Conservation (phyloP, 176 grass and related monocot genomes). For the Olyra latifolia region DNA sequence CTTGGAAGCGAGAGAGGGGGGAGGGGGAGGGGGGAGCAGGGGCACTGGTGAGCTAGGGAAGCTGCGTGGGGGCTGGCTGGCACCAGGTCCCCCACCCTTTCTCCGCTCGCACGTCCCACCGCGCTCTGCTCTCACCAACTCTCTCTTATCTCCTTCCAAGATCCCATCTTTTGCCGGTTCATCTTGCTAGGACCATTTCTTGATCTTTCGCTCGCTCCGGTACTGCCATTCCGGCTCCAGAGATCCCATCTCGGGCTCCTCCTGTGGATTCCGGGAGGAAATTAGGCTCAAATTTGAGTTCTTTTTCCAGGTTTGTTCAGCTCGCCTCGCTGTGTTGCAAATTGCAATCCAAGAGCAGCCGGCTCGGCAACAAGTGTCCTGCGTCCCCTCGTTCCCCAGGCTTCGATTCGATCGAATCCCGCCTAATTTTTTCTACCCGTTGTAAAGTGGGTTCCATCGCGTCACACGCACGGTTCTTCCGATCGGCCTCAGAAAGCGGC, state of each 20-base stretch:
- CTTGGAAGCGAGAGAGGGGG: conserved; percentile 50
- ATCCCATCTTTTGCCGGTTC: conserved; percentile 39
- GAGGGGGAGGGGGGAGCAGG: conserved; percentile 31
- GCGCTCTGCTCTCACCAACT: conserved; percentile 55
- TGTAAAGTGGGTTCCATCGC: conserved; percentile 69
- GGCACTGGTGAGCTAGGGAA: conserved; percentile 43
- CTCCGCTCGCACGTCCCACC: conserved; percentile 30
- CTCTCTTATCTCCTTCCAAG: conserved; percentile 59
- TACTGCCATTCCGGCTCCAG: conserved; percentile 34
- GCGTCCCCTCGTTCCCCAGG: conserved; percentile 34
- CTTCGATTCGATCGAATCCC: conserved; percentile 70
- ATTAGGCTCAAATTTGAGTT: conserved; percentile 29
- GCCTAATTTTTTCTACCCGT: conserved; percentile 28
- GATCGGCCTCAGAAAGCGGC: conserved; percentile 28
- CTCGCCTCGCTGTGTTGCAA: not conserved
- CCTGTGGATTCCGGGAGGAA: not conserved
- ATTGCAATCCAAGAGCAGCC: conserved; percentile 19
- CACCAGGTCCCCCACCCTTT: conserved; percentile 26
- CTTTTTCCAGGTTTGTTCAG: not conserved
- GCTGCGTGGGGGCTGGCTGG: conserved; percentile 51
- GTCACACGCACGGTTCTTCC: conserved; percentile 47
- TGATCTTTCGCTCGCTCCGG: conserved; percentile 48
- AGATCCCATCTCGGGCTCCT: conserved; percentile 22
- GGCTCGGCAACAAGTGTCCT: conserved; percentile 52
- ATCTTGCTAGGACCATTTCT: conserved; percentile 44